These are phyloP conservation scores for Clarireedia monteithiana DNA, from an alignment of 2,329 filamentous ascomycete species.

Conservation along the genomic window DNA sequence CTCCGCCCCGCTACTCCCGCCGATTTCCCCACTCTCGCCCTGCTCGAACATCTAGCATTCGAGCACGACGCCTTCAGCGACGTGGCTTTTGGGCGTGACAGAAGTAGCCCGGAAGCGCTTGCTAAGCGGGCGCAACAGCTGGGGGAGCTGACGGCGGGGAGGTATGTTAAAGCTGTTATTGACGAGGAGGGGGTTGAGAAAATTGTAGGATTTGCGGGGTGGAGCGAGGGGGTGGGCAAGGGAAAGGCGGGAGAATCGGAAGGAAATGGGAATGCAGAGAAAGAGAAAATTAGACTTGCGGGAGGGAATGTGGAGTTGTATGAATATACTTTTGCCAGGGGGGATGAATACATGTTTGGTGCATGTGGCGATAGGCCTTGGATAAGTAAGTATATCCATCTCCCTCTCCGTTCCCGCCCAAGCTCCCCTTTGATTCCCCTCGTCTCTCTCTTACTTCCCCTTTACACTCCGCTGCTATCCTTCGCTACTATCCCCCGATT, in stretches of 20 bases:
- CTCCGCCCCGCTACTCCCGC: neutral
- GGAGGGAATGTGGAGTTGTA: constrained; percentile 22
- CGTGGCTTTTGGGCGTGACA: constrained; percentile 10
- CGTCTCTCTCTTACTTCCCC: neutral
- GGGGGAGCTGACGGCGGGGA: neutral
- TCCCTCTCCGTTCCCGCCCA: neutral
- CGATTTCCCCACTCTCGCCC: constrained; percentile 4
- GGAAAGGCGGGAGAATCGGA: neutral
- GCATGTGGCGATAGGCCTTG: constrained; percentile 14
- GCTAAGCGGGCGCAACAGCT: neutral
- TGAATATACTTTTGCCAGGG: constrained; percentile 19
- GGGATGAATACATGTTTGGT: constrained; percentile 19
- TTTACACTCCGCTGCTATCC: accelerated
- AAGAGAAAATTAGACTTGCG: constrained; percentile 11
- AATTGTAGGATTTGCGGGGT: constrained; percentile 16
- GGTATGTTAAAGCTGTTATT: constrained; percentile 14
- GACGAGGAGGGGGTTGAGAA: constrained; percentile 4
- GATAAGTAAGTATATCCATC: constrained; percentile 18
- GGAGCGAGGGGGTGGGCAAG: constrained; percentile 10
- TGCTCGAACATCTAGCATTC: constrained; percentile 11
- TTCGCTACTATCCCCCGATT: too few relatives aligned
- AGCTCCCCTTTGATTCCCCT: neutral
- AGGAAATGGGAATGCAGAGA: neutral
- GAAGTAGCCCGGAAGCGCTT: neutral
- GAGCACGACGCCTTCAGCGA: constrained; percentile 11